Base-by-base conservation (phyloP, 371 early-diverging fungal species). In the Rhizopus sp. region DNA sequence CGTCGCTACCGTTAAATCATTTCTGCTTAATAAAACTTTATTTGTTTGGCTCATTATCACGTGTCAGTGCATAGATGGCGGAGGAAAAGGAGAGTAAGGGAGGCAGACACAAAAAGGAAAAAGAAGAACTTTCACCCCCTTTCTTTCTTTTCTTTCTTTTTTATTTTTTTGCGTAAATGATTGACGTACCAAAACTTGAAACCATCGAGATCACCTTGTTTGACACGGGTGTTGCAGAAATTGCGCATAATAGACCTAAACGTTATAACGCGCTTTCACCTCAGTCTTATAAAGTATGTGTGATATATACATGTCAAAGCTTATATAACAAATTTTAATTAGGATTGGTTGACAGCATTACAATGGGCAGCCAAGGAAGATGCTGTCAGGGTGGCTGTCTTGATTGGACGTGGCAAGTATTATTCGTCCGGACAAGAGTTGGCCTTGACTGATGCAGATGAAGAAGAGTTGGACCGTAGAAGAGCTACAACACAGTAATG, bases 1-100 rank as follows among this genome's bases (percentile, higher is more conserved):
- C 88, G 85, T 70, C 89, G 91, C 69, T 91, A 88, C 83, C 89
- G 91, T 66, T 90, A 90, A 87, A 67, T 32, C 12, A 40, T 45
- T 23, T 2, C 23, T 57, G 47, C 49, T 53, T 48, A 53, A 55
- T 23, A 55, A 55, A 55, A 17, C 13, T 35, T 23, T 31, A 17
- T 23, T 12, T 29, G 15, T 48, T 29, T 48, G 15, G 48, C 50
- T 49, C 39, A 23, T 30, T 40, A 23, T 47, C 48, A 47, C 29
- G 48, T 47, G 48, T 8, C 13, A 31, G 23, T 2, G 23, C 23
- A 47, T 47, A 31, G 13, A 15, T 5, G 15, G 15, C 10, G 46
- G 17, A 23, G 23, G 23, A 23, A 50, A 39, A 39, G 39, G 10
- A 39, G 8, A 10, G 39, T 39, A 10, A 10, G 13, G 39, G 8